Percentiles rank a stretch among this genome's conserved stretches.
Evolutionary conservation across 768 basidiomycete species (phyloP).

Genomic region (Kwoniella dejecticola): DNA sequence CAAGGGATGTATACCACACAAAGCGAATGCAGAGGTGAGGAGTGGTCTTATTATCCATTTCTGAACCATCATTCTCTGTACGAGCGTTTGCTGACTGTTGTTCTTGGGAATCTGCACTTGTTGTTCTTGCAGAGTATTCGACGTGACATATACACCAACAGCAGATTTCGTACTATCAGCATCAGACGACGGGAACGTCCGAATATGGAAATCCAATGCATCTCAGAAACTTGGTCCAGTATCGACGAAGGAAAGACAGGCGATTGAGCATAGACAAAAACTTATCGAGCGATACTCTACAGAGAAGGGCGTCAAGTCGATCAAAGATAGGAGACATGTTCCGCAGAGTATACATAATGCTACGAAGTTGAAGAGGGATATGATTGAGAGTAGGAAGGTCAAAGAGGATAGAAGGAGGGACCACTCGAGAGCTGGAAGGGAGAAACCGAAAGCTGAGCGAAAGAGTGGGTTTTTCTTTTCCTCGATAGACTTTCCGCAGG

Average conservation of each 20-base stretch:
- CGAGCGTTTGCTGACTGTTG: too few relatives aligned
- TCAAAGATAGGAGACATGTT: slow-evolving; percentile 80
- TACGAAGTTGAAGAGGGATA: slow-evolving; percentile 81
- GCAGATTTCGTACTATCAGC: slow-evolving; percentile 87
- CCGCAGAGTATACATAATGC: slow-evolving; percentile 91
- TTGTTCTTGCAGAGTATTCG: slow-evolving; percentile 75
- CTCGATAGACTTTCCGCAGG: too few relatives aligned
- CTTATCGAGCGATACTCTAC: slow-evolving; percentile 86
- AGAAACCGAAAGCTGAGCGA: slow-evolving; percentile 86
- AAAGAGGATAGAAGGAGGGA: slow-evolving; percentile 91
- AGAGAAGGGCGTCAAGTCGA: slow-evolving; percentile 75
- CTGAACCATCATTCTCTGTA: too few relatives aligned
- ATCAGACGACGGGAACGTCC: slow-evolving; percentile 92
- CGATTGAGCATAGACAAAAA: slow-evolving; percentile 87
- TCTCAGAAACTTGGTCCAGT: slow-evolving; percentile 88
- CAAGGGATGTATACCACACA: slow-evolving; percentile 91
- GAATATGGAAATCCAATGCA: slow-evolving; percentile 92
- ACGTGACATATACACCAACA: slow-evolving; percentile 83
- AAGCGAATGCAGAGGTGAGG: slow-evolving; percentile 95
- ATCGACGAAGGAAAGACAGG: slow-evolving; percentile 83
- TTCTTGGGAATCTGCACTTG: too few relatives aligned
- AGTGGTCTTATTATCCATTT: too few relatives aligned
- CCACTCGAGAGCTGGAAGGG: slow-evolving; percentile 81
- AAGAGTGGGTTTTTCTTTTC: slow-evolving; percentile 61
- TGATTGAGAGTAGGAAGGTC: slow-evolving; percentile 83